Base-by-base conservation (phyloP, 768 basidiomycete species). In the Mycena sanguinolenta region DNA sequence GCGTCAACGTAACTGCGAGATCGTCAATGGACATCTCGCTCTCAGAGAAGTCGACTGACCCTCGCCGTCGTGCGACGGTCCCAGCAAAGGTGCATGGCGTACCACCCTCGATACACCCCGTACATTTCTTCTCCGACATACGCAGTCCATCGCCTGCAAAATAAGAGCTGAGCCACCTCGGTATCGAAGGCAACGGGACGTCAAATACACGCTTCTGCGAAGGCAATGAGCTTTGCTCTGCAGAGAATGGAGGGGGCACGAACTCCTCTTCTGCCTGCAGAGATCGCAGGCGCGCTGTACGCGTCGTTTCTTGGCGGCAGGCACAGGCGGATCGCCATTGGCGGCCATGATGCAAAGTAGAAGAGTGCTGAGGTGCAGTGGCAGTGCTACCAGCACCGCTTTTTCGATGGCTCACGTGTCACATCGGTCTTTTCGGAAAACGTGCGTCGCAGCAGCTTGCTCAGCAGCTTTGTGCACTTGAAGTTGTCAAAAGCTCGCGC, bases 281-380 rank as follows among this genome's bases (percentile, higher is more conserved):
- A 32, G 21, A 21, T 60, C 59, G 19, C 59, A 60, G 19, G 59
- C 59, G 1, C 59, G 42, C 19, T 60, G 59, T 0, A 60, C 59
- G 44, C 59, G 59, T 8, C 59, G 27, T 13, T 60, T 60, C 59
- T 60, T 60, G 16, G 16, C 39, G 39, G 39, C n/a, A n/a, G n/a
- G 16, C 3, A 39, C 13, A 14, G 39, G 13, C 19, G 10, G 42
- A 19, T 60, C 59, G 0, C 34, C 59, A 16, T 46, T 42, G 3
- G 59, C 46, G 44, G 59, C 46, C 59, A 60, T n/a, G n/a, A n/a
- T n/a, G n/a, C n/a, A n/a, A n/a, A n/a, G n/a, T 60, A 8, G 59
- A 16, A 10, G 9, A 16, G 32, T 34, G 32, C 10, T 5, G 32
- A 34, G 32, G 19, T n/a, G 32, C 32, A 5, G 32, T 34, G 10